Percentiles rank a stretch among this genome's conserved stretches.
Conservation (phyloP, 768 basidiomycete genomes). For the Pleurotus tuber-regium region DNA sequence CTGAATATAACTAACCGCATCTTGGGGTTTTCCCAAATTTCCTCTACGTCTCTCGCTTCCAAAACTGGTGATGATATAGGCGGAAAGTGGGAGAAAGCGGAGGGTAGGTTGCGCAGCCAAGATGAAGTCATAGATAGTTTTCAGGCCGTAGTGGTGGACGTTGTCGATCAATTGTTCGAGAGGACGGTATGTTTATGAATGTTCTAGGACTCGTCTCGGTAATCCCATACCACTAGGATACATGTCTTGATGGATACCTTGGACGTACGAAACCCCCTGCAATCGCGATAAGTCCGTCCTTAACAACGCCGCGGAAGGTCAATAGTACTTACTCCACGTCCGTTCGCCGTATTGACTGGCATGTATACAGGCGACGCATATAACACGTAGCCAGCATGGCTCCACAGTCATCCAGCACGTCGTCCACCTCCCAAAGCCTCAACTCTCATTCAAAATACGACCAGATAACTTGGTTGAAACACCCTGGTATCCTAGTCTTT, state of each 20-base stretch:
- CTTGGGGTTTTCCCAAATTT: slow-evolving; percentile 37
- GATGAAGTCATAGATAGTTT: slow-evolving; percentile 88
- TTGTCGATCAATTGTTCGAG: slow-evolving; percentile 84
- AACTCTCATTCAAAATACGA: slow-evolving; percentile 62
- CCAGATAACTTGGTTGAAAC: slow-evolving; percentile 54
- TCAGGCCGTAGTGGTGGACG: slow-evolving; percentile 72
- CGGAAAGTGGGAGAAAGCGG: slow-evolving; percentile 53
- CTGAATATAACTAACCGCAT: slow-evolving; percentile 66
- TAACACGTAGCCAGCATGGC: no score
- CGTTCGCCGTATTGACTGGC: neutral
- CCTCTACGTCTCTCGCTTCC: slow-evolving; percentile 31
- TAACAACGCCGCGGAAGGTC: slow-evolving; percentile 16
- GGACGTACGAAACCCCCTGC: slow-evolving; percentile 69
- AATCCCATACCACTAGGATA: slow-evolving; percentile 52
- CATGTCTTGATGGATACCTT: slow-evolving; percentile 73
- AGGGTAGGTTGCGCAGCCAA: slow-evolving; percentile 50
- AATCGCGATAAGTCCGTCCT: slow-evolving; percentile 51
- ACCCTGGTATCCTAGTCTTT: slow-evolving; percentile 67
- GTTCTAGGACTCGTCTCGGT: neutral
- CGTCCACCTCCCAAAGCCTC: slow-evolving; percentile 76
- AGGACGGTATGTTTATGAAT: slow-evolving; percentile 62
- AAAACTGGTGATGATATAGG: no score
- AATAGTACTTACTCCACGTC: neutral
- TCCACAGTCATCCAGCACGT: slow-evolving; percentile 68
- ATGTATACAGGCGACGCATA: no score